phyloP scores from a whole-genome alignment of 768 basidiomycete genomes.

The Gyrodon lividus region DNA sequence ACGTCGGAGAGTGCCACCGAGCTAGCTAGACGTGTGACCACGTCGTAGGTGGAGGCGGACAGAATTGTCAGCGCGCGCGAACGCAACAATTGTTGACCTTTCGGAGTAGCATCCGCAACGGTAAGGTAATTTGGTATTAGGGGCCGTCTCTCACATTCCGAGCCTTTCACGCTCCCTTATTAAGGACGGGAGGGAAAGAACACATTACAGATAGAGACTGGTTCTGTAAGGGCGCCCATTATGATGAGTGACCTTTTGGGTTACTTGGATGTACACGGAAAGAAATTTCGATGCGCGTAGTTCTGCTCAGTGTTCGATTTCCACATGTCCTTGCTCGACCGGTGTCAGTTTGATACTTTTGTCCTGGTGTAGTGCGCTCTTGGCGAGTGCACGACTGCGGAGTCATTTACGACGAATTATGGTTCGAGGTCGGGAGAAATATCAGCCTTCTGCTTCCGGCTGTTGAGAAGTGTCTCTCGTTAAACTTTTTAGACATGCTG shows the following conservation, averaged over 20 bases:
- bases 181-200: background rate
- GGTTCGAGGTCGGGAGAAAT: background rate
- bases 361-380: background rate
- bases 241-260: background rate
- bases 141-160: background rate
- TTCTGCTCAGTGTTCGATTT: too few relatives aligned
- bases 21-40: background rate
- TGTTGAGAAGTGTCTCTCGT: background rate
- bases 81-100: too few relatives aligned
- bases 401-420: background rate
- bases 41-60: background rate
- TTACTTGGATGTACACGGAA: background rate
- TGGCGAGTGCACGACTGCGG: background rate
- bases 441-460: background rate
- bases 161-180: background rate
- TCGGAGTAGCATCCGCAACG: too few relatives aligned
- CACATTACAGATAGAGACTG: background rate
- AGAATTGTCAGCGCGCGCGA: too few relatives aligned
- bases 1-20: background rate
- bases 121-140: too few relatives aligned
- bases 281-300: background rate
- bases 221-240: background rate
- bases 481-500: background rate
- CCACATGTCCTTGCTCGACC: too few relatives aligned
- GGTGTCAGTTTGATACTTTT: too few relatives aligned